These are phyloP conservation scores for Beverwykella pulmonaria DNA, from an alignment of 495 filamentous ascomycete genomes.

Conservation along the genomic window DNA sequence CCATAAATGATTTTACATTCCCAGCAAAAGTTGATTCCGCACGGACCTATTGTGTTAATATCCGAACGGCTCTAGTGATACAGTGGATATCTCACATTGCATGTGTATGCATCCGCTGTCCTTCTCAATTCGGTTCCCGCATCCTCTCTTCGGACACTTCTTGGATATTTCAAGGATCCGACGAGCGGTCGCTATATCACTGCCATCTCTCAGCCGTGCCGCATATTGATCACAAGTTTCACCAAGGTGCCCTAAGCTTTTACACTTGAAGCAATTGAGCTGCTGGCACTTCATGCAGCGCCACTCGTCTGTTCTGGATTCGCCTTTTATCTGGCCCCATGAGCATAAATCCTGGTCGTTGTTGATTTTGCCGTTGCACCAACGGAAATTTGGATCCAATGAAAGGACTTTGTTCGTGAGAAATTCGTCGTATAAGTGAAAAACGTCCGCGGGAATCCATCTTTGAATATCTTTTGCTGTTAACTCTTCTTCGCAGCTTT, in stretches of 20 bases:
- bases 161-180: background rate
- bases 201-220: background rate
- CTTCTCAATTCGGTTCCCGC: conserved; percentile 1
- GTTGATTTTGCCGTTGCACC: background rate
- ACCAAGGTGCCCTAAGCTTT: background rate
- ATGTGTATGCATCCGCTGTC: background rate
- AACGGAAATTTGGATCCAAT: background rate
- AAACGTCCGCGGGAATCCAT: background rate
- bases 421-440: background rate
- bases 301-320: background rate
- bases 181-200: background rate
- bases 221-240: background rate
- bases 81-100: background rate
- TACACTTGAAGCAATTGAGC: background rate
- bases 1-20: conserved; percentile 1
- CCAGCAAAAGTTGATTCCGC: conserved; percentile 3
- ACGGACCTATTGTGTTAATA: background rate
- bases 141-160: conserved; percentile 1
- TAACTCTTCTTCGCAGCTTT: background rate
- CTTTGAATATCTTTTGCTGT: background rate
- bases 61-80: background rate
- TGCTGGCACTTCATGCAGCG: conserved; percentile 2
- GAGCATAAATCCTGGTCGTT: background rate
- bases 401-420: background rate
- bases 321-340: background rate